Evolutionary conservation across 2,329 filamentous ascomycete genomes (phyloP).

Genomic region (Aspergillus neoniger): DNA sequence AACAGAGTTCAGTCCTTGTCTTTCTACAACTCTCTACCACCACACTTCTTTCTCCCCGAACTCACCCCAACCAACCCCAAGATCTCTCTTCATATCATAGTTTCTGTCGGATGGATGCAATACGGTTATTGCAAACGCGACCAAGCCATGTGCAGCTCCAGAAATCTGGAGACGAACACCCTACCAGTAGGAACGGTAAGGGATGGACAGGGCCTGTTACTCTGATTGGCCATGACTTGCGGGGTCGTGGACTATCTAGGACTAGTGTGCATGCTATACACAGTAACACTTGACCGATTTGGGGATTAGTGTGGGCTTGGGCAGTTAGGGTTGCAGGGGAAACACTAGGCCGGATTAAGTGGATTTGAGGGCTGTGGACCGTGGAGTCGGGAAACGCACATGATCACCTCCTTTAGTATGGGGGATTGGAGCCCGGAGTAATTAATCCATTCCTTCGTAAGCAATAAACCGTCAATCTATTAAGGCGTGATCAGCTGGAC

Average conservation of each 20-base stretch:
- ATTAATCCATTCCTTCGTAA: neutral
- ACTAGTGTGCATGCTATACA: slow-evolving; percentile 5
- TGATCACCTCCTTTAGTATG: neutral
- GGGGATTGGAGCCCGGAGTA: neutral
- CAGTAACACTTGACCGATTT: slow-evolving; percentile 3
- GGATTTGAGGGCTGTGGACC: neutral
- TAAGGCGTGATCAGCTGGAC: slow-evolving; percentile 3
- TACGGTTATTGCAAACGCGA: neutral
- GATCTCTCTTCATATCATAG: neutral
- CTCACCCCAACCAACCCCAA: neutral
- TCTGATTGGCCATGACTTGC: slow-evolving; percentile 20
- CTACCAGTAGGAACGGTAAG: slow-evolving; percentile 9
- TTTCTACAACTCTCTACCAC: neutral
- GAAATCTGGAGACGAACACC: slow-evolving; percentile 5
- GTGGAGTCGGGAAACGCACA: neutral
- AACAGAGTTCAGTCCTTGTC: no score
- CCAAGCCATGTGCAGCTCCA: slow-evolving; percentile 8
- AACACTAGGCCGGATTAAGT: slow-evolving; percentile 1
- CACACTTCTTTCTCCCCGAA: neutral
- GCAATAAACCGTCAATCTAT: neutral
- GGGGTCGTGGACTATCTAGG: slow-evolving; percentile 15
- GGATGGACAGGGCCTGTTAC: neutral
- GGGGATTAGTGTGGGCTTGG: slow-evolving; percentile 1
- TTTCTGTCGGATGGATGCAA: neutral
- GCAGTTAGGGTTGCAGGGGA: slow-evolving; percentile 14